A percentile compares a stretch with the other conserved stretches of the same genome.
Evolutionary conservation across 2,329 filamentous ascomycete genomes (phyloP).

Genomic region (Alternaria burnsii): DNA sequence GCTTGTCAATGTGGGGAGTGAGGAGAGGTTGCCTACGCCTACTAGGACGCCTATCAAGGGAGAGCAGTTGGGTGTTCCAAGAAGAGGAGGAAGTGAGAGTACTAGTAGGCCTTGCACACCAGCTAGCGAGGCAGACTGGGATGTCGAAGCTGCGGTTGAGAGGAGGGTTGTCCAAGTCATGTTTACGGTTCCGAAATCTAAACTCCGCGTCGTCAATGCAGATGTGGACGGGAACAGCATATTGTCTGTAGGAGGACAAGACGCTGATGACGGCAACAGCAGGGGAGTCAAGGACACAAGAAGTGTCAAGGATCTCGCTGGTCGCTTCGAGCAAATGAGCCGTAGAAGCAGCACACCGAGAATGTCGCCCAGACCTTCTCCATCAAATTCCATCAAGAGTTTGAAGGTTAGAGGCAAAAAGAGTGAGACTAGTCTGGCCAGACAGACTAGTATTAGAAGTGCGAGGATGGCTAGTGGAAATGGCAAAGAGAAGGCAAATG

Average conservation of each 20-base stretch:
- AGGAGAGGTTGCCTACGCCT: conserved; percentile 39
- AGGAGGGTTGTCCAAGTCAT: conserved; percentile 67
- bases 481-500: not conserved
- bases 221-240: conserved; percentile 43
- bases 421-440: conserved; percentile 18
- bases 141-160: conserved; percentile 59
- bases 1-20: conserved; percentile 40
- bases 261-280: not conserved
- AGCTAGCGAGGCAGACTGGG: conserved; percentile 58
- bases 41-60: conserved; percentile 38
- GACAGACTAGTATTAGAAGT: conserved; percentile 12
- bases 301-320: conserved; percentile 43
- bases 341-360: conserved; percentile 2
- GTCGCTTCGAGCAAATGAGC: conserved; percentile 40
- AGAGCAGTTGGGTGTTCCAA: conserved; percentile 32
- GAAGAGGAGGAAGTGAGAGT: too few relatives aligned
- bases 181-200: conserved; percentile 91
- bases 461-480: not conserved
- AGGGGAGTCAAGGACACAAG: conserved; percentile 22
- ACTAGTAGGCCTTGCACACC: conserved; percentile 35
- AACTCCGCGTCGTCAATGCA: conserved; percentile 84
- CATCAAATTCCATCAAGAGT: conserved; percentile 32
- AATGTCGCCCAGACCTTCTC: conserved; percentile 27
- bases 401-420: conserved; percentile 36
- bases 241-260: conserved; percentile 23